Evolutionary conservation across 129 eudicot genomes (phyloP).

Genomic region (Flaveria robusta): DNA sequence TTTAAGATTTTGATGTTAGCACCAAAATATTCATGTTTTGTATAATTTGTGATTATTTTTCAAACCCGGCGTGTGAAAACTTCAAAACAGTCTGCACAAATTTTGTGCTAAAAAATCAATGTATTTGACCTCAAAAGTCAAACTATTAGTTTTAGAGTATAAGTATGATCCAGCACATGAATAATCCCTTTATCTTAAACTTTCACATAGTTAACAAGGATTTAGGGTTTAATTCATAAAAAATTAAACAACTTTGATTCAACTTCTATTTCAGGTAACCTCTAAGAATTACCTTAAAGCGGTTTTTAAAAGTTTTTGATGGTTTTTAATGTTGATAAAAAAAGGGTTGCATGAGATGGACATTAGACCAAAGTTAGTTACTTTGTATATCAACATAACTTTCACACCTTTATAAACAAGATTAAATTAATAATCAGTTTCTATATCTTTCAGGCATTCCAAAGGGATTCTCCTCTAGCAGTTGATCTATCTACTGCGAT

Average conservation of each 20-base stretch:
- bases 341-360: background rate
- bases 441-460: conserved; percentile 55
- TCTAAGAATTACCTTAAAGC: background rate
- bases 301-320: background rate
- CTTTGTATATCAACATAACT: background rate
- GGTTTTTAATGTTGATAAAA: background rate
- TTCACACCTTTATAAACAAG: background rate
- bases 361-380: background rate
- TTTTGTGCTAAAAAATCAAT: background rate
- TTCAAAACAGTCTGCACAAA: background rate
- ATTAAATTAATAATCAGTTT: background rate
- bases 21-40: background rate
- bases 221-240: background rate
- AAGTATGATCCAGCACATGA: background rate
- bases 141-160: background rate
- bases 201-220: background rate
- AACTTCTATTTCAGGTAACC: background rate
- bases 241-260: background rate
- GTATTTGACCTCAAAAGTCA: conserved; percentile 2
- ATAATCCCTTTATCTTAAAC: background rate
- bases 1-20: background rate
- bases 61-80: background rate
- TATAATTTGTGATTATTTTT: background rate
- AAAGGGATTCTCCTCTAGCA: conserved; percentile 74
- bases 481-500: conserved; percentile 65